These are phyloP conservation scores for Dictyostelium capitatum DNA, from an alignment of 78 protist genomes.

Conservation along the genomic window DNA sequence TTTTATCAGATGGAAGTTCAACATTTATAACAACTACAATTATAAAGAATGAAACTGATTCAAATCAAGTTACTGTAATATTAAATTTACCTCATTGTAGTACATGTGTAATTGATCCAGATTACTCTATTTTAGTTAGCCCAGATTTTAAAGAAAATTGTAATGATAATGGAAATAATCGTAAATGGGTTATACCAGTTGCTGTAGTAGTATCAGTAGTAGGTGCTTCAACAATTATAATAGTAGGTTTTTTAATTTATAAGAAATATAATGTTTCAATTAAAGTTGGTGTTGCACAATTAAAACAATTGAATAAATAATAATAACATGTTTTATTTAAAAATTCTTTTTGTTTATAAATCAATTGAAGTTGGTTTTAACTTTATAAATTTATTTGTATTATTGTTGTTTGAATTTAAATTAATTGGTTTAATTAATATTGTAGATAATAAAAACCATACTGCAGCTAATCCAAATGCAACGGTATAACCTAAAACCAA, in stretches of 20 bases:
- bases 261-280: neutral
- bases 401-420: too few relatives aligned
- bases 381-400: too few relatives aligned
- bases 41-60: neutral
- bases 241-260: neutral
- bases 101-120: neutral
- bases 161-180: neutral
- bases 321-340: neutral
- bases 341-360: neutral
- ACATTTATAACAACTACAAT: neutral
- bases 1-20: neutral
- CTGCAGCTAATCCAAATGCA: neutral
- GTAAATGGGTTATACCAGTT: constrained; percentile 41
- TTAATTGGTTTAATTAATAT: constrained; percentile 12
- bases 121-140: neutral
- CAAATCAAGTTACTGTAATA: neutral
- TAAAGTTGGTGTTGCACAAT: too few relatives aligned
- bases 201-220: neutral
- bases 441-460: constrained; percentile 28
- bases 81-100: neutral
- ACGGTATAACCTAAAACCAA: neutral
- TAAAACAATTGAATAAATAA: too few relatives aligned
- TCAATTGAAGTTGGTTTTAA: too few relatives aligned
- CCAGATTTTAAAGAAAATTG: neutral
- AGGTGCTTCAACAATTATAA: neutral